These are phyloP conservation scores for Aspergillus baeticus DNA, from an alignment of 495 filamentous ascomycete species.

Conservation along the genomic window DNA sequence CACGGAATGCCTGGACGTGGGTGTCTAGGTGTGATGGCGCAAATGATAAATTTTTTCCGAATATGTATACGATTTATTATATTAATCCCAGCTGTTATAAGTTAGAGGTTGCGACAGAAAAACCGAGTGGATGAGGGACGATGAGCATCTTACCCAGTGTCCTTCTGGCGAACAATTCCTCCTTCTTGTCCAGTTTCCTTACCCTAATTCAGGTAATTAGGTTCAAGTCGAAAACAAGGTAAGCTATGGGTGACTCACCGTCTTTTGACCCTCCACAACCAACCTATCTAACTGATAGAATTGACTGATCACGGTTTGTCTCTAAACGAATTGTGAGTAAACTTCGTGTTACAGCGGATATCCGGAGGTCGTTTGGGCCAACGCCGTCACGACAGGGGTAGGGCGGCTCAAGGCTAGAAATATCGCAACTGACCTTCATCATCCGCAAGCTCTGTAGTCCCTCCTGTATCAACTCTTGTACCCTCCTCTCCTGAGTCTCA, in stretches of 20 bases:
- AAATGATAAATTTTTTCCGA: conserved; percentile 2
- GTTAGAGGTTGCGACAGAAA: conserved; percentile 4
- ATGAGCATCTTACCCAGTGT: conserved; percentile 63
- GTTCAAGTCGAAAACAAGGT: background rate
- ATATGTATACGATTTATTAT: background rate
- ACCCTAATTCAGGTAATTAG: conserved; percentile 48
- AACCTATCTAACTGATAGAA: conserved; percentile 91
- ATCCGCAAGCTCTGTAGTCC: conserved; percentile 85
- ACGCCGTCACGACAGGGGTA: background rate
- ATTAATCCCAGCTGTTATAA: conserved; percentile 47
- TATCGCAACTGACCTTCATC: conserved; percentile 71
- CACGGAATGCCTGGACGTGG: background rate
- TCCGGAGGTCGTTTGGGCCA: background rate
- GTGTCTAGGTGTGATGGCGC: background rate
- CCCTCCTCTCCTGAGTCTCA: conserved; percentile 65
- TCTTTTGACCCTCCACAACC: conserved; percentile 86
- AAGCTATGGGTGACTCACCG: conserved; percentile 30
- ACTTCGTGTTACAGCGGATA: background rate
- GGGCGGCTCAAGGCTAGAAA: background rate
- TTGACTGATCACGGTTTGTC: conserved; percentile 91
- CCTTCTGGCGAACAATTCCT: conserved; percentile 75
- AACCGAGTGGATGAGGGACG: background rate
- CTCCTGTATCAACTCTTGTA: conserved; percentile 87
- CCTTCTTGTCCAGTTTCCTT: conserved; percentile 71
- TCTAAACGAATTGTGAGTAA: conserved; percentile 52